Conservation (phyloP, 176 grass and related monocot species). For the Paspalum vaginatum region DNA sequence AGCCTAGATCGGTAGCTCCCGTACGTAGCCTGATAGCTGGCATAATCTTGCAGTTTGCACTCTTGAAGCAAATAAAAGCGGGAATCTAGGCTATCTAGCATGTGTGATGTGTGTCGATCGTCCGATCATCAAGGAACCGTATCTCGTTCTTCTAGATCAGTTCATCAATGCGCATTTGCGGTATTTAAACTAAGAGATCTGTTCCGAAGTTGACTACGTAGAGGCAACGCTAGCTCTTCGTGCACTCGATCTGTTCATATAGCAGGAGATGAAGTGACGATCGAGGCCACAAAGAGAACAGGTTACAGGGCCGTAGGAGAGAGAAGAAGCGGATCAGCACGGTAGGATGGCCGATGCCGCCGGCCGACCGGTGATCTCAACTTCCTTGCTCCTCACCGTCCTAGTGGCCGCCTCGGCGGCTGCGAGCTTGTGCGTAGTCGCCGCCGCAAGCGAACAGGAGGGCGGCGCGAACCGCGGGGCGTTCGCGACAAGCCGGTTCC, state of each 20-base stretch:
- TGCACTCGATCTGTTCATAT: background rate
- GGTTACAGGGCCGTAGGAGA: background rate
- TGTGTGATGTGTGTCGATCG: background rate
- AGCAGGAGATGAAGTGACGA: background rate
- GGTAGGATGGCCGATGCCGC: conserved; percentile 19
- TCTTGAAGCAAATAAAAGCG: background rate
- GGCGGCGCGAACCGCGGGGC: background rate
- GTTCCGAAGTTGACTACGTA: background rate
- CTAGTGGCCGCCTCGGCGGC: background rate
- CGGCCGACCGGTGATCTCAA: background rate
- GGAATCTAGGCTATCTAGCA: conserved; percentile 4
- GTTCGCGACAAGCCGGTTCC: conserved; percentile 38
- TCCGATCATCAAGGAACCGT: background rate
- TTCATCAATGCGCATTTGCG: background rate
- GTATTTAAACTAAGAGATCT: background rate
- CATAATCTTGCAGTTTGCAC: background rate
- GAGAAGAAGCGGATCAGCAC: background rate
- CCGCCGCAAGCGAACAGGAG: background rate
- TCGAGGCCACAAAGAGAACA: background rate
- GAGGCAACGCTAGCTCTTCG: background rate
- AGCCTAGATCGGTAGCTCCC: background rate
- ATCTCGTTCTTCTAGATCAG: background rate
- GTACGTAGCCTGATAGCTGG: background rate
- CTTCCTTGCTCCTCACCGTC: conserved; percentile 7
- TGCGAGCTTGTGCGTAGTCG: background rate